Percentiles rank a stretch among this genome's conserved stretches.
phyloP scores from a whole-genome alignment of 164 flowering plant genomes.

The Umbellularia californica region DNA sequence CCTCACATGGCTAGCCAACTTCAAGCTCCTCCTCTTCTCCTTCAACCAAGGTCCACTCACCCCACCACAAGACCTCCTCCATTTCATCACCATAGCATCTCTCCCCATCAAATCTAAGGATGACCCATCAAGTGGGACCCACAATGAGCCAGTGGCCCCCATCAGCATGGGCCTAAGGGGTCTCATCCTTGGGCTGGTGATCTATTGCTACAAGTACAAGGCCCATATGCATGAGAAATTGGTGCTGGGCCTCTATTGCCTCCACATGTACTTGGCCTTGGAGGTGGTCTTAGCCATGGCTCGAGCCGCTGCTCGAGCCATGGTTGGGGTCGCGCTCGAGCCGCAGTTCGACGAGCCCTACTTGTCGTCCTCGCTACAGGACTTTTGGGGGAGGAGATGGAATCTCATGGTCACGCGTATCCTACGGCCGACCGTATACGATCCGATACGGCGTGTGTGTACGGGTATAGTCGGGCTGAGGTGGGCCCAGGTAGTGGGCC shows the following conservation, averaged over 20 bases:
- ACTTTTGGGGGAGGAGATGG: slow-evolving; percentile 26
- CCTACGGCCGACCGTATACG: slow-evolving; percentile 17
- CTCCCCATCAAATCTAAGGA: slow-evolving; percentile 24
- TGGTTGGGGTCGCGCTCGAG: slow-evolving; percentile 12
- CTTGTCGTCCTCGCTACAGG: slow-evolving; percentile 19
- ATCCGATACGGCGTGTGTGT: slow-evolving; percentile 3
- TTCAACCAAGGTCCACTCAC: slow-evolving; percentile 20
- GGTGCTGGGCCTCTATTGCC: slow-evolving; percentile 25
- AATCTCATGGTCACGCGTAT: slow-evolving; percentile 20
- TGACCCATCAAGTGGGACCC: neutral
- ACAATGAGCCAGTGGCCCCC: neutral
- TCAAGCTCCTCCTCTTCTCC: slow-evolving; percentile 29
- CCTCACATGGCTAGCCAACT: slow-evolving; percentile 59
- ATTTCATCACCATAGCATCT: slow-evolving; percentile 11
- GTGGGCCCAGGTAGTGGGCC: slow-evolving; percentile 5
- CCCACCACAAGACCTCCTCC: neutral
- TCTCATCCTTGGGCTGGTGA: slow-evolving; percentile 7
- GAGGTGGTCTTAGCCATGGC: slow-evolving; percentile 22
- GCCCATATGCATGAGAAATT: slow-evolving; percentile 11
- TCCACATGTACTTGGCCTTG: slow-evolving; percentile 23
- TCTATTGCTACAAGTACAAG: slow-evolving; percentile 18
- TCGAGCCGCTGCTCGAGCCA: slow-evolving; percentile 1
- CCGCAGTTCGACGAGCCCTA: slow-evolving; percentile 19
- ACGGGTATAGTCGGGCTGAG: neutral
- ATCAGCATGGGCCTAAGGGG: neutral